Evolutionary conservation across 2,329 filamentous ascomycete genomes (phyloP).

Genomic region (Cladosporium sp.): DNA sequence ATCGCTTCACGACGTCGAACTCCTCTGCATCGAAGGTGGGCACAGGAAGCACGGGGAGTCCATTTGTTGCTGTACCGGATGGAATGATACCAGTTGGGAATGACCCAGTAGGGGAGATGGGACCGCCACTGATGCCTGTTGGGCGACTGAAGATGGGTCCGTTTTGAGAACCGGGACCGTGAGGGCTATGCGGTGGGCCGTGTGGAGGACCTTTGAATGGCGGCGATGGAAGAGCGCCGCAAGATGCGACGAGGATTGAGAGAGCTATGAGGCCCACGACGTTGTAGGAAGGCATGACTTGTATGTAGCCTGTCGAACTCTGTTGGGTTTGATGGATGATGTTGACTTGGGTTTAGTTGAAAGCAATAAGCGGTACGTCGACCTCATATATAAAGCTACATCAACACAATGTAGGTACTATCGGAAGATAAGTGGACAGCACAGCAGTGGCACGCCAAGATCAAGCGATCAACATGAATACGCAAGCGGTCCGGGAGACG

Average conservation of each 20-base stretch:
- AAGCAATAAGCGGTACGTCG: background rate
- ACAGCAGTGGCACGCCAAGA: background rate
- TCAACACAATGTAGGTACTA: background rate
- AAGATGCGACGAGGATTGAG: constrained; percentile 11
- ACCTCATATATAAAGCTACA: background rate
- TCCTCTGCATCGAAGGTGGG: background rate
- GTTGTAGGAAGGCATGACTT: constrained; percentile 4
- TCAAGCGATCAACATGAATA: constrained; percentile 4
- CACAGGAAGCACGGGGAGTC: background rate
- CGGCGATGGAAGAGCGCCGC: background rate
- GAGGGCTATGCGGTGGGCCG: background rate
- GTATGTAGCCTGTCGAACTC: background rate
- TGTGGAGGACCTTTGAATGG: background rate
- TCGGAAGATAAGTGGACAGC: background rate
- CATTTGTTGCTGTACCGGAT: constrained; percentile 7
- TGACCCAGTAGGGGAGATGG: constrained; percentile 17
- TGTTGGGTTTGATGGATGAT: background rate
- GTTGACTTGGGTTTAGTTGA: background rate
- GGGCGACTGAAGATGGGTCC: background rate
- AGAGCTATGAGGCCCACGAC: background rate
- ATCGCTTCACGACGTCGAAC: background rate
- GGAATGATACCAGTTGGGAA: background rate
- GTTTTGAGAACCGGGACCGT: background rate
- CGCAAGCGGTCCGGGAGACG: constrained; percentile 9
- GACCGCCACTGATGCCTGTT: constrained; percentile 11